These are phyloP conservation scores for Haberlea rhodopensis DNA, from an alignment of 257 asterid species.

Conservation along the genomic window DNA sequence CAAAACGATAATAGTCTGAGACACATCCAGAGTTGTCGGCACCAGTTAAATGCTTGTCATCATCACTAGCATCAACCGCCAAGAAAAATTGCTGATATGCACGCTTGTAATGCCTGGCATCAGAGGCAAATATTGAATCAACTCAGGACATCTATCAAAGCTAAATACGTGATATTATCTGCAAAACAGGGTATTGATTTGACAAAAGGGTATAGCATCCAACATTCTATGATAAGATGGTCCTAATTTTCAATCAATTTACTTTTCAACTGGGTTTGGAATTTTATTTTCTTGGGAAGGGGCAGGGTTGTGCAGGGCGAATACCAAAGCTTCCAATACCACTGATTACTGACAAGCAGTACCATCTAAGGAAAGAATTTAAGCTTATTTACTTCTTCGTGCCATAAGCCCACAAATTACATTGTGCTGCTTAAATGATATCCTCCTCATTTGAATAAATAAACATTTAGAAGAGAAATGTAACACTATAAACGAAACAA, in stretches of 20 bases:
- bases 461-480: neutral
- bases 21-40: constrained; percentile 26
- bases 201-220: constrained; percentile 15
- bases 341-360: constrained; percentile 13
- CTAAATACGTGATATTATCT: neutral
- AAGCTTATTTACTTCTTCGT: constrained; percentile 9
- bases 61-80: constrained; percentile 39
- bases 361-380: neutral
- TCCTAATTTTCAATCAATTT: constrained; percentile 6
- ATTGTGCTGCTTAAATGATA: no score
- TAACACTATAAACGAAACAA: neutral
- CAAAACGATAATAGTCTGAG: constrained; percentile 76
- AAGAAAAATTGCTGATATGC: constrained; percentile 68
- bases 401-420: constrained; percentile 6
- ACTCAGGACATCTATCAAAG: constrained; percentile 19
- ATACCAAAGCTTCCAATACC: neutral
- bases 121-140: constrained; percentile 22
- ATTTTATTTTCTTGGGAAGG: neutral
- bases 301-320: neutral
- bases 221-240: neutral
- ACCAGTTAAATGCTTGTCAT: constrained; percentile 44
- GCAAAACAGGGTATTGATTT: neutral
- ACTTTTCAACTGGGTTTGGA: neutral
- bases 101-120: constrained; percentile 75
- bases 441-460: no score